Conservation (phyloP, 768 basidiomycete genomes). For the Naematelia encephala region DNA sequence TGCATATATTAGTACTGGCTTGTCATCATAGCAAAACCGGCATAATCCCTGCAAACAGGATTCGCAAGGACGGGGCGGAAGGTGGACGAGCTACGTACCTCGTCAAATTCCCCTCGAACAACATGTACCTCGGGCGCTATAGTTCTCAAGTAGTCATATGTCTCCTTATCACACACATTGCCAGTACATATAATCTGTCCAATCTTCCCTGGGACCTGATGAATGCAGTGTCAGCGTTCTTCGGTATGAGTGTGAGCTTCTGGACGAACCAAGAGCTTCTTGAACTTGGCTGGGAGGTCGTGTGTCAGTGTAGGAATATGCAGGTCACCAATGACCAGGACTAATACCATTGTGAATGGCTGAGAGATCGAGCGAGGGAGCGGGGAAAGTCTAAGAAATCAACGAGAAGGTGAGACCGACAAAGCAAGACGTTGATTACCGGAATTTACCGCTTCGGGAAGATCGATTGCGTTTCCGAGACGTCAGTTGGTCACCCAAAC, state of each 20-base stretch:
- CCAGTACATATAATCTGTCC: slow-evolving; percentile 97
- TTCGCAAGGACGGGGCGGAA: too few species aligned
- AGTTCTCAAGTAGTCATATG: slow-evolving; percentile 90
- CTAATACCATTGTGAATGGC: slow-evolving; percentile 70
- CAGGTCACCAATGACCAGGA: slow-evolving; percentile 93
- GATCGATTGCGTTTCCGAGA: background rate
- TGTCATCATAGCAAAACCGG: too few species aligned
- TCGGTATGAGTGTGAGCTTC: background rate
- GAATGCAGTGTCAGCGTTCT: background rate
- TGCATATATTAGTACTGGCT: too few species aligned
- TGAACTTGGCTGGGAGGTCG: slow-evolving; percentile 92
- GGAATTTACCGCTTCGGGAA: background rate
- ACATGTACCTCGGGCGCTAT: slow-evolving; percentile 91
- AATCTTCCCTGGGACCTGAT: slow-evolving; percentile 81
- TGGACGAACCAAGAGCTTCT: slow-evolving; percentile 71
- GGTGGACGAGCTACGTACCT: slow-evolving; percentile 57
- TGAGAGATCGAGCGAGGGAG: background rate
- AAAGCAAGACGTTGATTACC: background rate
- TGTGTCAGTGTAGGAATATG: slow-evolving; percentile 85
- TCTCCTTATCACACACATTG: slow-evolving; percentile 95
- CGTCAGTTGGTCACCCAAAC: too few species aligned
- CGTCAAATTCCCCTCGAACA: slow-evolving; percentile 92
- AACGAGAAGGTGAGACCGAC: background rate
- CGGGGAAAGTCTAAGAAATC: background rate
- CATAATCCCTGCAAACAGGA: too few species aligned